Evolutionary conservation across 1,284 basidiomycete genomes (phyloP), one percentile per base, ranked within the genome.

Genomic region (Microbotryum lychnidis-dioicae): DNA sequence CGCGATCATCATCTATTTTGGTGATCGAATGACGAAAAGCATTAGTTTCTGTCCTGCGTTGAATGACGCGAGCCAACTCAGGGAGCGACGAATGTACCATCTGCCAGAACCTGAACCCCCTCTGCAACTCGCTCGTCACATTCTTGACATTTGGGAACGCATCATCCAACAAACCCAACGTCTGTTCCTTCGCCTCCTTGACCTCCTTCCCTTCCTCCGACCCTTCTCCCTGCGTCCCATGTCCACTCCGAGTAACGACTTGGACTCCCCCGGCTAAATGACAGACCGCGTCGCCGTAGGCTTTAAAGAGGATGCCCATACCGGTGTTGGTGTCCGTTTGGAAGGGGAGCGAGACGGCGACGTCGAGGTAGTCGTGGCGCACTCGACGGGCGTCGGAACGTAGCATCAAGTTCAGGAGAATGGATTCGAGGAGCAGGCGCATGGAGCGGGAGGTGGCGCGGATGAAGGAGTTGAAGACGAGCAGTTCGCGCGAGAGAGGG

Each of bases 31-130:
- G 18, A 44, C 56, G 58, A 52, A 60, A 20, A 27, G 9, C 10
- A 56, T 55, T 53, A 60, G 46, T 9, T 8, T 29, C 6, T 2
- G 14, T 29, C 37, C 44, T 23, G n/a, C 25, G 50, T 16, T n/a
- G 12, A 27, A 29, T 9, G 44, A 50, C 45, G 21, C 23, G n/a
- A 20, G 27, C 16, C 31, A 31, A 31, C 9, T 31, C 8, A 31
- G 8, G 29, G 29, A 31, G 31, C 8, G 31, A 31, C 31, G n/a
- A 20, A 60, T 72, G 71, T 64, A 94, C 91, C 75, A 92, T 83
- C 73, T 94, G 88, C 94, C 96, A 99, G 80, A 98, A 98, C 70
- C 96, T 81, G 80, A 98, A 97, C 6, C 92, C 93, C 58, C 96
- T 80, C 74, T 92, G 89, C 55, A 99, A 86, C 80, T 99, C 94